Percentiles rank a stretch among this genome's conserved stretches.
These are phyloP conservation scores for Nepenthes mirabilis DNA, from an alignment of 148 eudicot species.

Conservation along the genomic window DNA sequence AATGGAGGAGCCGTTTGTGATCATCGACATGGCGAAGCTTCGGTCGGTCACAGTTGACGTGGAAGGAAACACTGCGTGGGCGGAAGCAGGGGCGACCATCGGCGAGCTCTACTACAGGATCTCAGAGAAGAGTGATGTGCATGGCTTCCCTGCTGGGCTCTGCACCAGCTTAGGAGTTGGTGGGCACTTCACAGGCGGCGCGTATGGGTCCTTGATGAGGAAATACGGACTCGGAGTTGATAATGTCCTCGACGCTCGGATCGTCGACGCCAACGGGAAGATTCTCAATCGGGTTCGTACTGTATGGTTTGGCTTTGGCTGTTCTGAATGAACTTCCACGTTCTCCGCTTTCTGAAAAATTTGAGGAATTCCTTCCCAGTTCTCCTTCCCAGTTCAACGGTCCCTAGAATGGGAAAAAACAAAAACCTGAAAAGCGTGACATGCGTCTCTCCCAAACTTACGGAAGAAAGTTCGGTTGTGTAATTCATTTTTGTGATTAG, in stretches of 20 bases:
- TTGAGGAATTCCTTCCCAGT: too few relatives aligned
- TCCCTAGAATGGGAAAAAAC: too few relatives aligned
- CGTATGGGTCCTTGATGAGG: constrained; percentile 37
- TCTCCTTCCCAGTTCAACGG: too few relatives aligned
- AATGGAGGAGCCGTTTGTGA: constrained; percentile 14
- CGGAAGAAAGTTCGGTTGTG: too few relatives aligned
- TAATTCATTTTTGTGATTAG: too few relatives aligned
- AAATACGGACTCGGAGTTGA: constrained; percentile 30
- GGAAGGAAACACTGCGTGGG: constrained; percentile 25
- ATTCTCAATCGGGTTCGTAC: constrained; percentile 16
- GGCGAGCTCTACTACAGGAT: constrained; percentile 37
- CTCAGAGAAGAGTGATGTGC: constrained; percentile 18
- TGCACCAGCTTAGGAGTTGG: constrained; percentile 45
- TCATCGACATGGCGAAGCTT: constrained; percentile 26
- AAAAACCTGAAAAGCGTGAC: too few relatives aligned
- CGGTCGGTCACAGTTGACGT: constrained; percentile 14
- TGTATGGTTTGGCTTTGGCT: too few relatives aligned
- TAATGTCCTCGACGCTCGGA: constrained; percentile 29
- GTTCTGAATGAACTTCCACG: too few relatives aligned
- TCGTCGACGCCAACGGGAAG: constrained; percentile 29
- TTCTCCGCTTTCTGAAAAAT: too few relatives aligned
- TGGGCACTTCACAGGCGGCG: constrained; percentile 52
- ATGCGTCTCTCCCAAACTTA: too few relatives aligned
- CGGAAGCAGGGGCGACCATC: constrained; percentile 33
- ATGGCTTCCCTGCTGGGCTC: constrained; percentile 40